Conservation (phyloP, 495 filamentous ascomycete genomes). For the Cercophora scortea region DNA sequence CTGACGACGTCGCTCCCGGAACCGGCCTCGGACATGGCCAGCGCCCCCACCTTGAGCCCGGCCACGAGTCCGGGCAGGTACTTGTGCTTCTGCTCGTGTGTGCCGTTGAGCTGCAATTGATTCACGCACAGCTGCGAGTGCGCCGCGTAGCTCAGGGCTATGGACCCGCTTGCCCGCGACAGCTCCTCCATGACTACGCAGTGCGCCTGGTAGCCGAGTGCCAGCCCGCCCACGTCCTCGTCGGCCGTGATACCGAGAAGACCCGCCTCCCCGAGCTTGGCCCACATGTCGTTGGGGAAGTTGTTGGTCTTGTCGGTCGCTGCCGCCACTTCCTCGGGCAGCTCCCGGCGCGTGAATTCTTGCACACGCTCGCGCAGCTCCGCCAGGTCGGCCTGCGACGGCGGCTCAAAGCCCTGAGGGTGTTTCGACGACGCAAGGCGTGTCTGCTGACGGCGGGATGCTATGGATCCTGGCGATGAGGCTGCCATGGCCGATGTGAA, state of each 20-base stretch:
- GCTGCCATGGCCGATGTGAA: constrained; percentile 1
- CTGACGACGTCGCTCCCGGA: constrained; percentile 90
- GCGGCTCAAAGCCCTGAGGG: constrained; percentile 72
- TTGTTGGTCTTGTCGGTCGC: constrained; percentile 76
- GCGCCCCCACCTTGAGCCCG: constrained; percentile 75
- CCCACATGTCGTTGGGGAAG: constrained; percentile 89
- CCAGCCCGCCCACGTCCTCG: constrained; percentile 85
- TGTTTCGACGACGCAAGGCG: constrained; percentile 59
- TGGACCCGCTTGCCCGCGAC: constrained; percentile 60
- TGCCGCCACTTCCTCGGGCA: constrained; percentile 75
- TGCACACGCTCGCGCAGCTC: constrained; percentile 87
- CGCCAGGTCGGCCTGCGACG: constrained; percentile 62
- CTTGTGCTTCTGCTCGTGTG: constrained; percentile 62
- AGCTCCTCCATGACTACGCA: constrained; percentile 93
- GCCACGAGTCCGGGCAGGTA: constrained; percentile 77
- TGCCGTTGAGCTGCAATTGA: constrained; percentile 90
- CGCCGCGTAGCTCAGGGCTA: constrained; percentile 86
- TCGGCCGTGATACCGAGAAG: constrained; percentile 92
- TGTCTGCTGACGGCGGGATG: constrained; percentile 8
- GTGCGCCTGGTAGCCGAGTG: constrained; percentile 94
- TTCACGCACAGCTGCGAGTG: constrained; percentile 97
- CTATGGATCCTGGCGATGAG: constrained; percentile 1
- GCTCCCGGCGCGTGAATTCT: constrained; percentile 82
- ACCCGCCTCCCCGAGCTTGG: constrained; percentile 83
- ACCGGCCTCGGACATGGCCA: constrained; percentile 93